phyloP scores from a whole-genome alignment of 2,329 filamentous ascomycete species.

The Onygena corvina region DNA sequence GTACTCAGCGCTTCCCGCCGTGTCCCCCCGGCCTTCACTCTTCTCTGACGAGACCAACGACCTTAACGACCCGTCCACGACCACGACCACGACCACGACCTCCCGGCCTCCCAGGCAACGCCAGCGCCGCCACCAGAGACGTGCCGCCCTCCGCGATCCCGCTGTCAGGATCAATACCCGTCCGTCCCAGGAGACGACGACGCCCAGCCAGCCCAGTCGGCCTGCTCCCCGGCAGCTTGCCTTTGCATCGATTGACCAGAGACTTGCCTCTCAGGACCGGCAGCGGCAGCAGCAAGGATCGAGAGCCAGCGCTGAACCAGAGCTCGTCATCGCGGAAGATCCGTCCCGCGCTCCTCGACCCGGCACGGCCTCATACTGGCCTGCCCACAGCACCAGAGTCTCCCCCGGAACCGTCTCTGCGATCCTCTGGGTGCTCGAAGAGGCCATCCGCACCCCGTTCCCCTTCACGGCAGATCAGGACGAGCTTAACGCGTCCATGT shows the following conservation, averaged over 20 bases:
- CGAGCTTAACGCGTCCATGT: constrained; percentile 88
- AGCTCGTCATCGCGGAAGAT: constrained; percentile 22
- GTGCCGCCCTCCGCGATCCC: constrained; percentile 22
- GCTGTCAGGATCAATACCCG: constrained; percentile 27
- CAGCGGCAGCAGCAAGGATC: not conserved
- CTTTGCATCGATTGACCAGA: constrained; percentile 5
- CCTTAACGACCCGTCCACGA: constrained; percentile 38
- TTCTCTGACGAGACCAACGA: constrained; percentile 44
- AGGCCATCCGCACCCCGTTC: constrained; percentile 70
- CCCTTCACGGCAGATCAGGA: constrained; percentile 70
- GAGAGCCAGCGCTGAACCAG: not conserved
- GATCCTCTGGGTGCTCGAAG: constrained; percentile 84
- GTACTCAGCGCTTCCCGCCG: constrained; percentile 20
- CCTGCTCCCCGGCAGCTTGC: not conserved
- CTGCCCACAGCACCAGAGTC: constrained; percentile 46
- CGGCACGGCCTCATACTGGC: constrained; percentile 40
- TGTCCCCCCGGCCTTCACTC: constrained; percentile 34
- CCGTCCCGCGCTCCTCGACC: constrained; percentile 16
- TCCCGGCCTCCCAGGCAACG: constrained; percentile 28
- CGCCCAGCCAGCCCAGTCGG: not conserved
- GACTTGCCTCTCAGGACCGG: not conserved
- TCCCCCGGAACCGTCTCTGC: constrained; percentile 78
- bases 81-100: constrained; percentile 28
- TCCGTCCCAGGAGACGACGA: not conserved
- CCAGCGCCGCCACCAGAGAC: constrained; percentile 33